Conservation (phyloP, 2,329 filamentous ascomycete species). For the Alternaria angustiovoidea region DNA sequence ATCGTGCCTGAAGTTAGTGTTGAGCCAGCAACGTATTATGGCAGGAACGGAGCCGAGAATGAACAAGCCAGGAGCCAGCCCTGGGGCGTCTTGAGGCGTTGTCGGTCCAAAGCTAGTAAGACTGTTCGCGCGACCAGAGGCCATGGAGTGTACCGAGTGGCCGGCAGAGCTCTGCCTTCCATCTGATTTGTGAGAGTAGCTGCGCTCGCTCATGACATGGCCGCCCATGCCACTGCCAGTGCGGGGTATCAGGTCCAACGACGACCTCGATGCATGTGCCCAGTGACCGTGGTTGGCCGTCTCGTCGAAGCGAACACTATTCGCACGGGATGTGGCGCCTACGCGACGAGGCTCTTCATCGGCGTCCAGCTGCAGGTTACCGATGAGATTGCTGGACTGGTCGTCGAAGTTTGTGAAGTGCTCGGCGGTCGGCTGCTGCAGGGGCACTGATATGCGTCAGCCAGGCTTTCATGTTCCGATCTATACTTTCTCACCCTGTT, state of each 20-base stretch:
- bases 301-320: constrained; percentile 97
- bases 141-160: constrained; percentile 78
- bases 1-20: constrained; percentile 86
- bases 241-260: constrained; percentile 80
- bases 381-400: constrained; percentile 79
- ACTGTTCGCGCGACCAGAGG: constrained; percentile 85
- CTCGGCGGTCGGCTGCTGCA: constrained; percentile 81
- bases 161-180: constrained; percentile 94
- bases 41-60: constrained; percentile 88
- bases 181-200: constrained; percentile 93
- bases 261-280: constrained; percentile 82
- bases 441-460: constrained; percentile 66
- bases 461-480: neutral
- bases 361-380: constrained; percentile 82
- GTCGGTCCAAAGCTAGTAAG: constrained; percentile 73
- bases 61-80: constrained; percentile 83
- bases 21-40: constrained; percentile 96
- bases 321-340: constrained; percentile 88
- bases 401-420: constrained; percentile 91
- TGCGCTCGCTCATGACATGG: constrained; percentile 85
- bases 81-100: constrained; percentile 75
- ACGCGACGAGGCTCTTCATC: constrained; percentile 87
- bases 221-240: constrained; percentile 81
- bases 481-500: constrained; percentile 72
- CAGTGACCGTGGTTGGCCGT: constrained; percentile 92